Evolutionary conservation across 1,284 basidiomycete species (phyloP), one percentile per base, ranked within the genome.

Genomic region (Retiboletus flavoniger): DNA sequence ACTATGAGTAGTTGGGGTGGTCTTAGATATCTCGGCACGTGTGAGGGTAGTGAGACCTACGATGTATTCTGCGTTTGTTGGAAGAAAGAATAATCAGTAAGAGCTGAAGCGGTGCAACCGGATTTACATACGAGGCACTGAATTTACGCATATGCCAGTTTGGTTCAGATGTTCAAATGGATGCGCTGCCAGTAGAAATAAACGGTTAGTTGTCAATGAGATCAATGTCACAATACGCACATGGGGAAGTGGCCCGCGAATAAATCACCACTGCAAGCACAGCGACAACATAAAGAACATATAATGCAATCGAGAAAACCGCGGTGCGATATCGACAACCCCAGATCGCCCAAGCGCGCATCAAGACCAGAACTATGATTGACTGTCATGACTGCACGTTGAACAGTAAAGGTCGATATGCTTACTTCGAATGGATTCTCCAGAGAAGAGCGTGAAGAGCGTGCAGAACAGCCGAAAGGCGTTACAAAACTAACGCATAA

Each of bases 341-440:
- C 56, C 57, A 55, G 47, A 58, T 55, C 7, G 56, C 39, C 44
- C 58, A 53, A n/a, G 60, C 57, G 16, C 55, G 58, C 53, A 55
- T 49, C 16, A 63, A 40, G 17, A 60, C 58, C 16, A 60, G 26
- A 31, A 62, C 60, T 61, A 17, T 13, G 16, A n/a, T 10, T 8
- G 8, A 19, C 19, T 10, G 29, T 57, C 24, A 54, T 6, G 5
- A 29, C 17, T 4, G 10, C 19, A 19, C 7, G 26, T n/a, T 4
- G 9, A 24, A 35, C 7, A 9, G 31, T 1, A 11, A 32, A 32
- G 4, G 13, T 32, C 3, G 43, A 10, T 32, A 13, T 13, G 49
- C 59, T 47, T 43, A 60, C 59, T 50, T 11, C 50, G 59, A 40
- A 60, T 52, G 1, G 57, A 59, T 42, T 59, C 57, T n/a, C 8